Evolutionary conservation across 2,329 filamentous ascomycete species (phyloP), one percentile per base, ranked within the genome.

Genomic region (Colletotrichum lindemuthianum): DNA sequence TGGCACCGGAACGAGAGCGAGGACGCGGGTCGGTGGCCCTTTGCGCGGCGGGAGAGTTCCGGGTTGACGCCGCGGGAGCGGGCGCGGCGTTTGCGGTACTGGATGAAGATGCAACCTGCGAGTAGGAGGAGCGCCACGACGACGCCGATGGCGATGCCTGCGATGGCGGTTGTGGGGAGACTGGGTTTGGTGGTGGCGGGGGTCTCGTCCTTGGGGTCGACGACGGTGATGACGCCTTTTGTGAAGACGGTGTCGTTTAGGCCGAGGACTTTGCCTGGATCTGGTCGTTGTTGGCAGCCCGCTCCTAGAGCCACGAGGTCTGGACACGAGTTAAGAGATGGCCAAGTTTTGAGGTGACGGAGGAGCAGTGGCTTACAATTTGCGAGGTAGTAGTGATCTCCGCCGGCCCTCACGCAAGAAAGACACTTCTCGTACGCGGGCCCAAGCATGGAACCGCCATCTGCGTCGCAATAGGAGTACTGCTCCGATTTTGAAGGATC

Each of bases 1-100:
- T 83, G 81, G 73, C 84, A 86, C 37, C 79, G 79, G 72, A 86
- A 86, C 2, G 81, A 84, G 34, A 86, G 76, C 5, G 81, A 78
- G 0, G 84, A 85, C 12, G 72, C 71, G n/a, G 76, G 76, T 12
- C 75, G 77, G 65, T 76, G 72, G 13, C 69, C 66, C 16, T 58
- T 48, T 12, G 57, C 67, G n/a, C 69, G 60, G 49, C 69, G 68
- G 45, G 70, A 71, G 40, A 72, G 74, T 43, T 74, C 72, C 33
- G 67, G 66, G 43, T 67, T 68, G 41, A 65, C 51, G n/a, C 56
- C 56, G 6, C 54, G 55, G 13, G 64, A 15, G 61, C 67, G 76
- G 65, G 80, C 82, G 47, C 71, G 73, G 32, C 79, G 79, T 69
- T 79, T 84, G 59, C 82, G 82, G 66, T 75, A 68, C 53, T 81